Evolutionary conservation across 192 early-diverging fungal species (phyloP), one percentile per base, ranked within the genome.

Genomic region (Globomyces pollinis-pini): DNA sequence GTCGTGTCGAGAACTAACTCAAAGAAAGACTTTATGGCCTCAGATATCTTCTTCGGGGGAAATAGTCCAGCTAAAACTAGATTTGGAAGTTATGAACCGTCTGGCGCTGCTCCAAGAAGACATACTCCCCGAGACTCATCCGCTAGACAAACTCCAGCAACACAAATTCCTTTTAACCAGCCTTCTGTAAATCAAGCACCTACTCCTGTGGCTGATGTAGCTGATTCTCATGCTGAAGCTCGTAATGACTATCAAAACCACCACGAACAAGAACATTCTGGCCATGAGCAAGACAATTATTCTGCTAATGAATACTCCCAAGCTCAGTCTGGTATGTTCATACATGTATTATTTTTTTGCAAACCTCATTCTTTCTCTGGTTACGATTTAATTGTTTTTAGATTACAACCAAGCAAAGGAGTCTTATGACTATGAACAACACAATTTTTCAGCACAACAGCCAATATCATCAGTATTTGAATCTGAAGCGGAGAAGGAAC

Each of bases 11-110:
- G 44, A 8, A 12, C 44, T 47, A 20, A 34, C 38, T 30, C n/a
- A 34, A 28, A 33, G 15, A 30, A 31, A 16, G 31, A 57, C 55
- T 15, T 24, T 15, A 57, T 57, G 55, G 55, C 55, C 3, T 42
- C 38, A 20, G 55, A 57, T 31, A 57, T 57, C 21, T 57, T 57
- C 55, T 57, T 57, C 26, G 31, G 31, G 26, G 55, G 31, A 28
- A 34, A 57, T 24, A n/a, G n/a, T n/a, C 53, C 53, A 15, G 53
- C 29, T 21, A 38, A 36, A n/a, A 39, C 38, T 39, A 15, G 38
- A n/a, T 55, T 55, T 55, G 53, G 53, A 26, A 38, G 31, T 11
- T 57, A 57, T 16, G 55, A 31, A 28, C 55, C 55, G 21, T 41
- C 55, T 51, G 2, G 7, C 16, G 16, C 6, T 18, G 50, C 28